phyloP scores from a whole-genome alignment of 495 filamentous ascomycete species.

The Pyrenula aspistea region DNA sequence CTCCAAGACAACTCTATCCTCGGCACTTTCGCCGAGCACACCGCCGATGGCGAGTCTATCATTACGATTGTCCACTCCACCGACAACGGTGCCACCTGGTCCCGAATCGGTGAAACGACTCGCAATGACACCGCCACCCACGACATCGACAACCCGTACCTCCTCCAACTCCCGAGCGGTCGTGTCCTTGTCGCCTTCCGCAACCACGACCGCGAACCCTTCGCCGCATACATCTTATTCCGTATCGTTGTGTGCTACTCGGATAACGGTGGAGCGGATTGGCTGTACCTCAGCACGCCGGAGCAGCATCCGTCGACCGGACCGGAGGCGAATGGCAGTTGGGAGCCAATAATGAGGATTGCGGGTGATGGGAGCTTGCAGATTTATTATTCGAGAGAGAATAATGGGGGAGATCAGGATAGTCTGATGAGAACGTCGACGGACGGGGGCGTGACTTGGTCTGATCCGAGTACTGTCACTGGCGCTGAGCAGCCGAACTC shows the following conservation, averaged over 20 bases:
- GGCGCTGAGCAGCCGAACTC: conserved; percentile 24
- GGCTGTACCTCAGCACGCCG: conserved; percentile 33
- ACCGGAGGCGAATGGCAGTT: conserved; percentile 32
- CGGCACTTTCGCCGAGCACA: conserved; percentile 24
- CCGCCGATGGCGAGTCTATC: conserved; percentile 16
- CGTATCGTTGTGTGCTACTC: conserved; percentile 51
- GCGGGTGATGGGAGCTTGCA: conserved; percentile 37
- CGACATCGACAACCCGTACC: conserved; percentile 49
- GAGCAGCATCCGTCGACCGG: conserved; percentile 31
- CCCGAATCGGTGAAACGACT: conserved; percentile 24
- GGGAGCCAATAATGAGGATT: conserved; percentile 50
- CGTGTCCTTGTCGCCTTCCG: conserved; percentile 45
- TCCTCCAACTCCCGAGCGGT: conserved; percentile 36
- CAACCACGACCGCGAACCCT: conserved; percentile 38
- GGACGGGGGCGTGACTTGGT: conserved; percentile 44
- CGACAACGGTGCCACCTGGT: conserved; percentile 24
- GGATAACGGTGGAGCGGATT: conserved; percentile 37
- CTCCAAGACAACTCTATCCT: conserved; percentile 28
- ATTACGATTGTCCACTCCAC: conserved; percentile 23
- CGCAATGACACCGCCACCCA: conserved; percentile 13
- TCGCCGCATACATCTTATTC: conserved; percentile 30
- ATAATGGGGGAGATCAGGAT: conserved; percentile 43
- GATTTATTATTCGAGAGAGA: conserved; percentile 46
- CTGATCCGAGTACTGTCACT: conserved; percentile 28
- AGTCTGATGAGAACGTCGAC: conserved; percentile 42